phyloP scores from a whole-genome alignment of 495 filamentous ascomycete genomes.

The Hypoxylon rickii region DNA sequence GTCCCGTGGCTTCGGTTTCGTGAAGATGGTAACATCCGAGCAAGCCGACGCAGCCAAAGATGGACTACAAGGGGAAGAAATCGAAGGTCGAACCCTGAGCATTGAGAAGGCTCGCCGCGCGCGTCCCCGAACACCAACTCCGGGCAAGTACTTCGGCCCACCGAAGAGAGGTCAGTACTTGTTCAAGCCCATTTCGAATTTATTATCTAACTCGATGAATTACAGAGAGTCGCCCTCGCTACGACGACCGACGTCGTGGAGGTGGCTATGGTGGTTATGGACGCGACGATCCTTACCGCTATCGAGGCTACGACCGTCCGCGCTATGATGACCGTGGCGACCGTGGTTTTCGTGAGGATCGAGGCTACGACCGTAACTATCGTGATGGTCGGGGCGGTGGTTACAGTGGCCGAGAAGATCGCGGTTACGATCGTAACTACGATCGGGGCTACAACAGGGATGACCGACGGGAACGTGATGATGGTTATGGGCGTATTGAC shows the following conservation, averaged over 20 bases:
- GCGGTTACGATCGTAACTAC: slow-evolving; percentile 54
- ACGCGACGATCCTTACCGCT: slow-evolving; percentile 63
- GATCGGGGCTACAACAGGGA: slow-evolving; percentile 65
- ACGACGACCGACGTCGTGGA: slow-evolving; percentile 55
- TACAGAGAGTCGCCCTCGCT: slow-evolving; percentile 36
- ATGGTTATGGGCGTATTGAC: slow-evolving; percentile 44
- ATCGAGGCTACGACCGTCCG: slow-evolving; percentile 52
- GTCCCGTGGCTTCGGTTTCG: slow-evolving; percentile 98
- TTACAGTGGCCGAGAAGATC: slow-evolving; percentile 40
- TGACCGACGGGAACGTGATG: slow-evolving; percentile 61
- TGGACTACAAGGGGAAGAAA: slow-evolving; percentile 89
- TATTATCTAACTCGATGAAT: background rate
- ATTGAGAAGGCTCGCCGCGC: slow-evolving; percentile 98
- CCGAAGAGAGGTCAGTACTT: slow-evolving; percentile 89
- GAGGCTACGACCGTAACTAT: slow-evolving; percentile 52
- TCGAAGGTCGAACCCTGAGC: slow-evolving; percentile 94
- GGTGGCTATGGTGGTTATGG: slow-evolving; percentile 58
- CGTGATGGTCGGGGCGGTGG: slow-evolving; percentile 63
- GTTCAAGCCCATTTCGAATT: slow-evolving; percentile 1
- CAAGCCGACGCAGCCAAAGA: slow-evolving; percentile 97
- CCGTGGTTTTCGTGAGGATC: slow-evolving; percentile 52
- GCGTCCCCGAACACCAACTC: slow-evolving; percentile 92
- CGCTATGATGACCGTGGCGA: slow-evolving; percentile 51
- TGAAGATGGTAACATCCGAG: slow-evolving; percentile 95
- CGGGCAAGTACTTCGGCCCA: slow-evolving; percentile 98